Conservation (phyloP, 208 protist species). For the Leptomonas seymouri region DNA sequence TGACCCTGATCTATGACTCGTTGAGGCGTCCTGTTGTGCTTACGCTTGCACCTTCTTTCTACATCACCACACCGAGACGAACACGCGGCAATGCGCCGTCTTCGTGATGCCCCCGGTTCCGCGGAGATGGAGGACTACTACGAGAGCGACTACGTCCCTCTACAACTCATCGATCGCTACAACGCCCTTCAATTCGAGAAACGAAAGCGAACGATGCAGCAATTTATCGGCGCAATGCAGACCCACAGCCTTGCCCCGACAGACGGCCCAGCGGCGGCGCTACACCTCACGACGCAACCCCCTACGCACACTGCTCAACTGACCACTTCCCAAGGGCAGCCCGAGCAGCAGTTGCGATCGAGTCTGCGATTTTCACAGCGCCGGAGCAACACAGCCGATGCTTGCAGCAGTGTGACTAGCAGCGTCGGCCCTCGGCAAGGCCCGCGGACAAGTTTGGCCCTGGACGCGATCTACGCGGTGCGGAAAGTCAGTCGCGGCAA, state of each 20-base stretch:
- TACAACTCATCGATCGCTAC: constrained; percentile 38
- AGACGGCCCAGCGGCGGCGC: not conserved
- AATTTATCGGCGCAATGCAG: constrained; percentile 5
- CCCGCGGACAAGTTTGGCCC: constrained; percentile 28
- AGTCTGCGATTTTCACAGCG: constrained; percentile 14
- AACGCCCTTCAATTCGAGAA: constrained; percentile 21
- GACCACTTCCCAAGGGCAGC: not conserved
- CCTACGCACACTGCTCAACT: not conserved
- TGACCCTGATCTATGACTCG: too few relatives aligned
- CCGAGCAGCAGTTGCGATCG: not conserved
- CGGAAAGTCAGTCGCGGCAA: constrained; percentile 1
- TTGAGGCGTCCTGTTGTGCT: too few relatives aligned
- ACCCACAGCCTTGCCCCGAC: not conserved
- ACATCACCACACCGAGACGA: too few relatives aligned
- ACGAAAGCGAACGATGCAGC: constrained; percentile 19
- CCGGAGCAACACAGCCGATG: not conserved
- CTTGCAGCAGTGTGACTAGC: not conserved
- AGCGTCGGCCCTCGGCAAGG: constrained; percentile 4
- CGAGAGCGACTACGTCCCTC: constrained; percentile 43
- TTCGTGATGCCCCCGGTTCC: constrained; percentile 20
- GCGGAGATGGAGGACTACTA: constrained; percentile 52
- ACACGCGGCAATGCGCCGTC: constrained; percentile 4
- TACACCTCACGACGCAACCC: not conserved
- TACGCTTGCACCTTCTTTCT: too few relatives aligned
- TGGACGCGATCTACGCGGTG: constrained; percentile 33